These are phyloP conservation scores for Monilinia polystroma DNA, from an alignment of 2,329 filamentous ascomycete species.

Conservation along the genomic window DNA sequence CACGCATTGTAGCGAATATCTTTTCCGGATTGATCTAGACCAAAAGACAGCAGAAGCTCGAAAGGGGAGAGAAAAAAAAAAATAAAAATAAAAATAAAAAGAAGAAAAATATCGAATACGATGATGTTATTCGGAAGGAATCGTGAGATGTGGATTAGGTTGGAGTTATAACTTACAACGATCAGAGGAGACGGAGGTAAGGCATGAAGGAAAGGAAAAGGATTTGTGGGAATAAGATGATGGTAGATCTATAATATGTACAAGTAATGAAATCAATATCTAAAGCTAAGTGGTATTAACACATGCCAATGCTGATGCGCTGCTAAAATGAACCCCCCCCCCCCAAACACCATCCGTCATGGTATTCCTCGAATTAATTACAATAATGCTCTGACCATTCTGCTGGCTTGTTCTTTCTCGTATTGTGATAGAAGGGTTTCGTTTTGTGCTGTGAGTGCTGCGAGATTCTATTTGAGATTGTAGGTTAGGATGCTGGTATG, in stretches of 20 bases:
- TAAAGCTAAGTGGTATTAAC: not conserved
- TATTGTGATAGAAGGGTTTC: not conserved
- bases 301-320: not conserved
- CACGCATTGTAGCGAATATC: too few relatives aligned
- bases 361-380: not conserved
- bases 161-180: too few relatives aligned
- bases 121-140: too few relatives aligned
- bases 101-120: too few relatives aligned
- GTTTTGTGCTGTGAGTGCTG: slow-evolving; percentile 9
- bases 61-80: too few relatives aligned
- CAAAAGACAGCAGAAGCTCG: too few relatives aligned
- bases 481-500: not conserved
- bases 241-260: not conserved
- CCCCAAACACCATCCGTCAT: slow-evolving; percentile 3
- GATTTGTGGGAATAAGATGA: too few relatives aligned
- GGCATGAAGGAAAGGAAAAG: too few relatives aligned
- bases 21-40: too few relatives aligned
- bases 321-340: not conserved
- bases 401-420: slow-evolving; percentile 7
- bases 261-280: not conserved
- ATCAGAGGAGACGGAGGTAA: too few relatives aligned
- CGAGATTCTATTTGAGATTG: slow-evolving; percentile 12
- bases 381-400: slow-evolving; percentile 12
- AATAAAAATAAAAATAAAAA: too few relatives aligned
- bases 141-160: too few relatives aligned